These are phyloP conservation scores for Lentinula boryana DNA, from an alignment of 768 basidiomycete genomes.

Conservation along the genomic window DNA sequence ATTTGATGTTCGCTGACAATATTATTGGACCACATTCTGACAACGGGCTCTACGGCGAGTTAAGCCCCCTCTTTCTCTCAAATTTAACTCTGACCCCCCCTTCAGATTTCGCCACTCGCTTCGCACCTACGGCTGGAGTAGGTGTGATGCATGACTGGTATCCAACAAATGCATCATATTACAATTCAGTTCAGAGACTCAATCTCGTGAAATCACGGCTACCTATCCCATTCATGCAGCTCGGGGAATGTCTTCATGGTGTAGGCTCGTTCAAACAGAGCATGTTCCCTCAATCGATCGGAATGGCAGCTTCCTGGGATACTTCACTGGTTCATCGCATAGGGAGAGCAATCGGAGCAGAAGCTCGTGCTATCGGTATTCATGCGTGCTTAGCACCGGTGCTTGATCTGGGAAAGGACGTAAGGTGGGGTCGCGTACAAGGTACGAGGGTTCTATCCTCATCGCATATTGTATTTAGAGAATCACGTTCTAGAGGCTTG, in stretches of 20 bases:
- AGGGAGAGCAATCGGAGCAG: constrained; percentile 17
- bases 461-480: not conserved
- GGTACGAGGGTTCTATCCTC: constrained; percentile 1
- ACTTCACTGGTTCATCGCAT: constrained; percentile 13
- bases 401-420: constrained; percentile 21
- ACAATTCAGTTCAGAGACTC: constrained; percentile 16
- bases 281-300: constrained; percentile 20
- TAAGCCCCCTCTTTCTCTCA: not conserved
- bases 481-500: constrained; percentile 14
- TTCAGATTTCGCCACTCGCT: constrained; percentile 11
- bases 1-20: constrained; percentile 11
- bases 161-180: constrained; percentile 6
- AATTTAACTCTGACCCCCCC: not conserved
- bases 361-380: constrained; percentile 19
- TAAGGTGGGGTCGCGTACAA: constrained; percentile 19
- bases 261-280: constrained; percentile 19
- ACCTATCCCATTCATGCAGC: constrained; percentile 17
- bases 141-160: constrained; percentile 13
- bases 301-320: constrained; percentile 16
- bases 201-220: constrained; percentile 17
- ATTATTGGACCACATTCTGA: constrained; percentile 10
- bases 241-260: constrained; percentile 19
- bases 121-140: constrained; percentile 8
- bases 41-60: constrained; percentile 7
- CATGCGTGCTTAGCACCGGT: constrained; percentile 19